phyloP scores from a whole-genome alignment of 129 eudicot species.

The Rutidosis leptorrhynchoides region DNA sequence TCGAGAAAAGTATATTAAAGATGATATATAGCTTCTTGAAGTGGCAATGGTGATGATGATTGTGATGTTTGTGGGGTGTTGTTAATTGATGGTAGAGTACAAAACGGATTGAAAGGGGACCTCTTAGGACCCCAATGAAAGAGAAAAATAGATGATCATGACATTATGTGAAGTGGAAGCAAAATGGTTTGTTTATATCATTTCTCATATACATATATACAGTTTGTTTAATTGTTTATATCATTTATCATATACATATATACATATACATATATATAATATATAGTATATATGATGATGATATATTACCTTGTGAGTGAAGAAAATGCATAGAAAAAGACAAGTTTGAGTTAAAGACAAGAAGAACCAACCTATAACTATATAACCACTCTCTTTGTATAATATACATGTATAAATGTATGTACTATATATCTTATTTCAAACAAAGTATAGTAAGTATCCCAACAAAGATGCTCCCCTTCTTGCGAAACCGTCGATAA shows the following conservation, averaged over 20 bases:
- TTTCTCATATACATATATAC: slow-evolving; percentile 45
- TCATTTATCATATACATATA: too few species aligned
- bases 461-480: neutral
- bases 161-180: slow-evolving; percentile 65
- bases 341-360: slow-evolving; percentile 70
- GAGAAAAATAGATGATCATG: slow-evolving; percentile 27
- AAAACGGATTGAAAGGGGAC: slow-evolving; percentile 79
- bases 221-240: too few species aligned
- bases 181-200: slow-evolving; percentile 48
- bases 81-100: slow-evolving; percentile 49
- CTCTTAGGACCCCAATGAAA: slow-evolving; percentile 29
- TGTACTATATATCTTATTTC: slow-evolving; percentile 29
- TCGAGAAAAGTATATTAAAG: too few species aligned
- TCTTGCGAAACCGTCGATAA: neutral
- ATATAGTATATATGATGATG: slow-evolving; percentile 47
- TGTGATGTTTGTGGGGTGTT: slow-evolving; percentile 41
- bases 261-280: slow-evolving; percentile 22
- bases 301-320: slow-evolving; percentile 97
- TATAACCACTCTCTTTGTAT: slow-evolving; percentile 24
- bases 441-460: slow-evolving; percentile 20
- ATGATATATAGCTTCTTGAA: too few species aligned
- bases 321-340: slow-evolving; percentile 62
- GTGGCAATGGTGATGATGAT: slow-evolving; percentile 61
- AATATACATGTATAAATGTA: slow-evolving; percentile 22
- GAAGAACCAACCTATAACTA: slow-evolving; percentile 36